Conservation (phyloP, 495 filamentous ascomycete genomes). For the Aspergillus hancockii region DNA sequence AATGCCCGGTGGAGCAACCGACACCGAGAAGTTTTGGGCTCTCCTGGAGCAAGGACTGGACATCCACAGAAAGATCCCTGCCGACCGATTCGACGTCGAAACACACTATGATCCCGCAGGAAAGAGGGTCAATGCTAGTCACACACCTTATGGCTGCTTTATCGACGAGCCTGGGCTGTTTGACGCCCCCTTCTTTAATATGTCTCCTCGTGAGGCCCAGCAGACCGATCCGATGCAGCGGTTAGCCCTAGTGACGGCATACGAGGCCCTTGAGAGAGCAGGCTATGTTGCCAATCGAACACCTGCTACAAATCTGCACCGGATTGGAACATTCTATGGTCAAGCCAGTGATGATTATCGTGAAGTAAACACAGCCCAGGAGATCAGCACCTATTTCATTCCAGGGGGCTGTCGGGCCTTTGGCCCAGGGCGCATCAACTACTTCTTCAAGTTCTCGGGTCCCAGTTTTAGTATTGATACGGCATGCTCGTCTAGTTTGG, state of each 20-base stretch:
- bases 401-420: conserved; percentile 74
- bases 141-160: conserved; percentile 40
- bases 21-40: conserved; percentile 39
- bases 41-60: conserved; percentile 37
- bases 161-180: conserved; percentile 36
- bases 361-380: conserved; percentile 70
- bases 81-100: conserved; percentile 41
- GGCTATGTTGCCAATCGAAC: conserved; percentile 37
- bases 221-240: conserved; percentile 80
- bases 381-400: conserved; percentile 79
- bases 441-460: background rate
- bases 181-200: conserved; percentile 36
- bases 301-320: conserved; percentile 33
- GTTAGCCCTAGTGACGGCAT: conserved; percentile 68
- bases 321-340: conserved; percentile 78
- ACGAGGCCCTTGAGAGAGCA: conserved; percentile 77
- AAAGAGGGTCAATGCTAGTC: conserved; percentile 33
- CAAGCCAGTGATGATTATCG: conserved; percentile 78
- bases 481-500: background rate
- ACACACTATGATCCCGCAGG: conserved; percentile 40
- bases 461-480: background rate
- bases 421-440: conserved; percentile 54
- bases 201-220: conserved; percentile 39
- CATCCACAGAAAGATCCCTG: conserved; percentile 36
- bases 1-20: conserved; percentile 33